Evolutionary conservation across 208 protist genomes (phyloP), one percentile per base, ranked within the genome.

Genomic region (Leishmania gerbilli): DNA sequence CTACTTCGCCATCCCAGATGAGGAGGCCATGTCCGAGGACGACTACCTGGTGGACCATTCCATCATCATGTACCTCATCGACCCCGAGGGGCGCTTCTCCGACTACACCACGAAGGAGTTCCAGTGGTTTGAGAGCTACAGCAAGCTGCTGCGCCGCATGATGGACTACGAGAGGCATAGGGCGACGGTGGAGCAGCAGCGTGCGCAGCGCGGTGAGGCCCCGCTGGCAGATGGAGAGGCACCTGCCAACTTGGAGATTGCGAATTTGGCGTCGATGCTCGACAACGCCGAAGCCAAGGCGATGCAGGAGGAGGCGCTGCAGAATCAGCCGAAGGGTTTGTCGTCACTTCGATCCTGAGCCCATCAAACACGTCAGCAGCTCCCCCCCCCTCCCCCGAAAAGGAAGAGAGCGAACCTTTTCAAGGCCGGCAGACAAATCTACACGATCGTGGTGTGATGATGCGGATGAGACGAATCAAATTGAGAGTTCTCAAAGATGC

Each of bases 31-130:
- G 80, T 92, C 87, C 21, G 90, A 92, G 51, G 95, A 98, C 37
- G 98, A 99, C 83, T 99, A 99, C 84, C 86, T 99, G 4, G 91
- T 99, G 1, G 98, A 99, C 80, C 98, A 99, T 88, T 96, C 93
- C 31, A 99, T 99, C 86, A 98, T 99, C 74, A 94, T 91, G 86
- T 99, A 99, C 80, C 84, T 99, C 21, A 91, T 99, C 87, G 91
- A 97, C 82, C 96, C 96, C 1, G 80, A 91, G 27, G 97, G 97
- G 13, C 88, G 94, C 37, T 98, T 98, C 79, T 86, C 81, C 53
- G 92, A 98, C 78, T 98, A 96, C 87, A 98, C 93, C 37, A 95
- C 93, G 55, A 97, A 97, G 86, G 93, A 96, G 79, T 95, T 93
- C 77, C 92, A 92, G 77, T 94, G 92, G 88, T 92, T 94, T 77